A percentile compares a stretch with the other conserved stretches of the same genome.
These are phyloP conservation scores for Acidiella bohemica DNA, from an alignment of 495 filamentous ascomycete genomes.

Conservation along the genomic window DNA sequence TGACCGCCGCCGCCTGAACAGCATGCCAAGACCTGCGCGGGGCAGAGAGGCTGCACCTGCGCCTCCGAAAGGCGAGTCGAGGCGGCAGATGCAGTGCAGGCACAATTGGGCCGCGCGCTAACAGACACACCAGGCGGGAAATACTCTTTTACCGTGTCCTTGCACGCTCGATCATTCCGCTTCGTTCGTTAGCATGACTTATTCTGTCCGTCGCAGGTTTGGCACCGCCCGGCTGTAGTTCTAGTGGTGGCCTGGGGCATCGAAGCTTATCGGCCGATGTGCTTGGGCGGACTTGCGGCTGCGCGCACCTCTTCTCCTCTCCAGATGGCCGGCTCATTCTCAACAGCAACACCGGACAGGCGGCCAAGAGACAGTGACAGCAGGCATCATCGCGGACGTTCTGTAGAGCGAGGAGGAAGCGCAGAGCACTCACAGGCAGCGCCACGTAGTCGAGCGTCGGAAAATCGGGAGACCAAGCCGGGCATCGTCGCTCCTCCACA, in stretches of 20 bases:
- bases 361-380: neutral
- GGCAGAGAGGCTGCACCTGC: too few species aligned
- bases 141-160: too few species aligned
- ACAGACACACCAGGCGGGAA: too few species aligned
- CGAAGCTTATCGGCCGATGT: neutral
- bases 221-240: too few species aligned
- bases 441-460: slow-evolving; percentile 10
- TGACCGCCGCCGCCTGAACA: too few species aligned
- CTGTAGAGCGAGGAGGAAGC: slow-evolving; percentile 1
- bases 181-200: too few species aligned
- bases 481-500: slow-evolving; percentile 12
- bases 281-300: slow-evolving; percentile 1
- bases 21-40: too few species aligned
- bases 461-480: slow-evolving; percentile 7
- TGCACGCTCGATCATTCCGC: too few species aligned
- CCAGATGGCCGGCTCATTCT: slow-evolving; percentile 12
- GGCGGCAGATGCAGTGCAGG: too few species aligned
- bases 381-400: slow-evolving; percentile 3
- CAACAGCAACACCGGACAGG: neutral
- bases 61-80: too few species aligned
- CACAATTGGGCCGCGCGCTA: too few species aligned
- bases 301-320: slow-evolving; percentile 4
- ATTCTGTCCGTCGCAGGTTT: too few species aligned
- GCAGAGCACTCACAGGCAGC: slow-evolving; percentile 1
- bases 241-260: neutral